Evolutionary conservation across 2,329 filamentous ascomycete genomes (phyloP).

Genomic region (Akanthomyces uredinophilus): DNA sequence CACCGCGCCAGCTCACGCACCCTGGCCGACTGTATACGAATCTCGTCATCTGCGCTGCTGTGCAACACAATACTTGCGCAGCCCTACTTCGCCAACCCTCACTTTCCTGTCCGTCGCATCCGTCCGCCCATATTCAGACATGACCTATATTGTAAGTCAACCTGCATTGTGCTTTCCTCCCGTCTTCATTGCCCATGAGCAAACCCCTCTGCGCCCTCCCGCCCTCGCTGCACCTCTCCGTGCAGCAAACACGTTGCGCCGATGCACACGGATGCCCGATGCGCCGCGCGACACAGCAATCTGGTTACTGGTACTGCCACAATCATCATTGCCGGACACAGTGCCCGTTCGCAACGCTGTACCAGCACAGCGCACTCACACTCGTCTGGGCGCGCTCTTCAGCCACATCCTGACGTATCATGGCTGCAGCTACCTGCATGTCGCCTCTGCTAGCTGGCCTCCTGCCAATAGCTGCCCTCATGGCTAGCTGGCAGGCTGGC

Average conservation of each 20-base stretch:
- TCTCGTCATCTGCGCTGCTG: constrained; percentile 7
- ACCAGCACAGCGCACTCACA: neutral
- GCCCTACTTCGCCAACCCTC: neutral
- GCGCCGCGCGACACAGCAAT: neutral
- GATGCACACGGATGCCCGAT: neutral
- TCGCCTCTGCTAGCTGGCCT: neutral
- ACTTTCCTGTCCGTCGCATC: neutral
- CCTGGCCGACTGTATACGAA: neutral
- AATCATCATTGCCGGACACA: neutral
- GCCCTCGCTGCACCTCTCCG: neutral
- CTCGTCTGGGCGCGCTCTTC: neutral
- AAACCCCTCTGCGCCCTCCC: neutral
- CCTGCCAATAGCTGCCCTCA: neutral
- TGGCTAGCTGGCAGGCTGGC: neutral
- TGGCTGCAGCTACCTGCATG: neutral
- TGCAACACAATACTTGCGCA: constrained; percentile 2
- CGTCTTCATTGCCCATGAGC: neutral
- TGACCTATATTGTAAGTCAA: constrained; percentile 37
- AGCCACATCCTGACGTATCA: constrained; percentile 7
- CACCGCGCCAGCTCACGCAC: neutral
- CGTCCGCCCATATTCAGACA: constrained; percentile 18
- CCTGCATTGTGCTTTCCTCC: neutral
- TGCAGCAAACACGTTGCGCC: neutral
- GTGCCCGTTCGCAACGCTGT: neutral
- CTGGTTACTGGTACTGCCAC: too few species aligned